A percentile compares a stretch with the other conserved stretches of the same genome.
These are phyloP conservation scores for Termitomyces sp. DNA, from an alignment of 768 basidiomycete genomes.

Conservation along the genomic window DNA sequence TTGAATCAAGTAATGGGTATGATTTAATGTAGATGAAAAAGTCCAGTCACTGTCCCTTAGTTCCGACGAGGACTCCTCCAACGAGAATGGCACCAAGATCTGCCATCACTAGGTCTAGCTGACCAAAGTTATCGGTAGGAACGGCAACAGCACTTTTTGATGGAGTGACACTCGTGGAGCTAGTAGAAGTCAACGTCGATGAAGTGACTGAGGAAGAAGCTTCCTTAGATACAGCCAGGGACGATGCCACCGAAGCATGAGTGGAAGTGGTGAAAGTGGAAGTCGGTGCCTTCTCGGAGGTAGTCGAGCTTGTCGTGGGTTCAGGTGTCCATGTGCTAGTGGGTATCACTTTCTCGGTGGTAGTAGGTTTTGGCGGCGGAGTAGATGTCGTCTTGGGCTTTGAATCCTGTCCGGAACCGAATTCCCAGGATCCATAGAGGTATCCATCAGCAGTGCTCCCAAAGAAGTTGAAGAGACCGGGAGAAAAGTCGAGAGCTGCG, in stretches of 20 bases:
- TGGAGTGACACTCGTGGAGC: constrained; percentile 3
- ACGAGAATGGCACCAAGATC: constrained; percentile 10
- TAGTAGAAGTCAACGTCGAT: neutral
- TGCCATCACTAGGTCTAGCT: constrained; percentile 8
- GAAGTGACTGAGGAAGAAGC: neutral
- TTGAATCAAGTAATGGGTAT: too few species aligned
- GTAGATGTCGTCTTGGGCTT: constrained; percentile 12
- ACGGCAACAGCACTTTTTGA: constrained; percentile 1
- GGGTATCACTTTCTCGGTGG: constrained; percentile 12
- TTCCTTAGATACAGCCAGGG: neutral
- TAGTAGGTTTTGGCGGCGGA: constrained; percentile 17
- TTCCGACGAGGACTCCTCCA: constrained; percentile 9
- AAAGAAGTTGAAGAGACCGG: constrained; percentile 46
- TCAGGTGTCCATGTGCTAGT: constrained; percentile 12
- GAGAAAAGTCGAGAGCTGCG: constrained; percentile 47
- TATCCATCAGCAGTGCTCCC: constrained; percentile 31
- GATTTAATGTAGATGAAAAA: neutral
- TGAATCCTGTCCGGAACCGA: constrained; percentile 14
- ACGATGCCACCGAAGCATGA: constrained; percentile 4
- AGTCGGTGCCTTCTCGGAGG: constrained; percentile 8
- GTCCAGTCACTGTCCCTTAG: neutral
- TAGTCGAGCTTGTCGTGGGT: constrained; percentile 10
- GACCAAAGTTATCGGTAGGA: constrained; percentile 15
- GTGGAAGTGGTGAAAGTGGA: neutral
- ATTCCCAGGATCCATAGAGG: constrained; percentile 43